Conservation (phyloP, 116 monocot genomes). For the Phalaenopsis hybrid region DNA sequence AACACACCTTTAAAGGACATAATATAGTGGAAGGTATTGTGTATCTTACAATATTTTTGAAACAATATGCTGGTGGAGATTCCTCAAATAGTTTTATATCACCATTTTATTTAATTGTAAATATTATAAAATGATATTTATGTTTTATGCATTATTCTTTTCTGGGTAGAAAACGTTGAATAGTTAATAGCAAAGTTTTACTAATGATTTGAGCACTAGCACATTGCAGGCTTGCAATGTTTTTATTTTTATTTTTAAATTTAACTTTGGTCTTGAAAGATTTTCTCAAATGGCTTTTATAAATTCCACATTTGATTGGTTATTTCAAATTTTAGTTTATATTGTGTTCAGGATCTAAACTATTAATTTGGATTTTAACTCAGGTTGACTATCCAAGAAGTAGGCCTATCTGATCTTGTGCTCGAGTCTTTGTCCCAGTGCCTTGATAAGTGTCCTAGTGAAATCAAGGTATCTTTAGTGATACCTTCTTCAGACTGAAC, state of each 20-base stretch:
- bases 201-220: not conserved
- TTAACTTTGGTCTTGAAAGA: not conserved
- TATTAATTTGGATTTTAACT: not conserved
- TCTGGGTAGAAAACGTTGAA: not conserved
- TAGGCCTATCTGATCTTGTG: slow-evolving; percentile 45
- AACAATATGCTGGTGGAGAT: no score
- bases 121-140: not conserved
- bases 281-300: not conserved
- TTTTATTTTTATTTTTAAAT: not conserved
- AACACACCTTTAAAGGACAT: no score
- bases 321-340: not conserved
- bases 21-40: no score
- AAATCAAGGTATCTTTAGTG: slow-evolving; percentile 43
- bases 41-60: no score
- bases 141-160: not conserved
- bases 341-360: not conserved
- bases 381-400: slow-evolving; percentile 60
- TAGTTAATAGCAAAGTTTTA: not conserved
- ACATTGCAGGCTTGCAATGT: not conserved
- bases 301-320: slow-evolving; percentile 2
- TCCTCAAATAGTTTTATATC: not conserved
- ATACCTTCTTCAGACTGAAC: not conserved
- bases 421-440: slow-evolving; percentile 40
- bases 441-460: slow-evolving; percentile 43
- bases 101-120: not conserved